phyloP scores from a whole-genome alignment of 1,139 yeast species.

The Lodderomyces parapsilosis region DNA sequence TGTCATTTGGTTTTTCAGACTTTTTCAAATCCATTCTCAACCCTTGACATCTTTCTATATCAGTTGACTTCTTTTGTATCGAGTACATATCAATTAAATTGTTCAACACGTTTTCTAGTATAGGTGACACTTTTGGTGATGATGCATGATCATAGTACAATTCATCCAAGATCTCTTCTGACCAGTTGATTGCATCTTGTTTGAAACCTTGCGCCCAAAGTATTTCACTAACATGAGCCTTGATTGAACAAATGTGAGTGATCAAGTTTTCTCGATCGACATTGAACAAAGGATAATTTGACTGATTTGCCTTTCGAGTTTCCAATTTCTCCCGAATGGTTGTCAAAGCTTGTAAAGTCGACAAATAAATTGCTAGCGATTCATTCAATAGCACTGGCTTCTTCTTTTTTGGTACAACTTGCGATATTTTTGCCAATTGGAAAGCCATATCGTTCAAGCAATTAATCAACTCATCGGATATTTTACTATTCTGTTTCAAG shows the following conservation, averaged over 20 bases:
- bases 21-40: constrained; percentile 18
- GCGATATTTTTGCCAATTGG: constrained; percentile 24
- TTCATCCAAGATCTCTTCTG: constrained; percentile 51
- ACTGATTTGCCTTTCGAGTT: constrained; percentile 23
- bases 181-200: constrained; percentile 61
- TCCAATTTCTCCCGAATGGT: constrained; percentile 21
- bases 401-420: constrained; percentile 12
- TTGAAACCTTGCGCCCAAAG: constrained; percentile 59
- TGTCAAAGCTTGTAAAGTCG: constrained; percentile 32
- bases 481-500: constrained; percentile 26
- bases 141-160: constrained; percentile 32
- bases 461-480: constrained; percentile 40
- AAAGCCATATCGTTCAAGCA: constrained; percentile 39
- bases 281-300: constrained; percentile 37
- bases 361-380: constrained; percentile 38
- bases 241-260: constrained; percentile 36
- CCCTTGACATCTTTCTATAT: constrained; percentile 29
- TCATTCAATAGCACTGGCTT: constrained; percentile 17
- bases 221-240: constrained; percentile 64
- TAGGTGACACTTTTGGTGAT: constrained; percentile 28
- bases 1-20: background rate
- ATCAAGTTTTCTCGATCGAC: constrained; percentile 31
- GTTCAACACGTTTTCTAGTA: constrained; percentile 30
- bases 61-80: constrained; percentile 22
- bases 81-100: constrained; percentile 36